Conservation (phyloP, 2,329 filamentous ascomycete genomes). For the Sporothrix brasiliensis region DNA sequence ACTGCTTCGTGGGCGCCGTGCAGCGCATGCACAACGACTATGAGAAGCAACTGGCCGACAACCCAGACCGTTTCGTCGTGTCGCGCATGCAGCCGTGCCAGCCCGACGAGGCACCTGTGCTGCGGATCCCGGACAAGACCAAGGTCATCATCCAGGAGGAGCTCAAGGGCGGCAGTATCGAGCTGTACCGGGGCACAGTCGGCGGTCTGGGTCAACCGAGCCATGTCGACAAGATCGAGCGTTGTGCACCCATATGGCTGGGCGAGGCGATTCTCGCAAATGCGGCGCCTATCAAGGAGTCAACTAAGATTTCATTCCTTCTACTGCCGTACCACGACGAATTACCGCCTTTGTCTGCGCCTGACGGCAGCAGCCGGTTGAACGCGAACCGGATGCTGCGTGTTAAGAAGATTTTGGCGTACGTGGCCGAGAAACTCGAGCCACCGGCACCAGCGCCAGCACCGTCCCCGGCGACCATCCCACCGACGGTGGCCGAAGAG, state of each 20-base stretch:
- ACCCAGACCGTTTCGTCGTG: conserved; percentile 58
- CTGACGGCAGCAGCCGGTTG: conserved; percentile 83
- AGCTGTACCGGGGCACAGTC: conserved; percentile 89
- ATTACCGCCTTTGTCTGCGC: conserved; percentile 71
- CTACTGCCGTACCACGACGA: conserved; percentile 77
- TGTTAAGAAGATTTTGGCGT: conserved; percentile 89
- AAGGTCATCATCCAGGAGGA: conserved; percentile 72
- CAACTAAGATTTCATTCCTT: conserved; percentile 93
- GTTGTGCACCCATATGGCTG: conserved; percentile 86
- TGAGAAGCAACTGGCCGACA: conserved; percentile 65
- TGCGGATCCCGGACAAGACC: conserved; percentile 68
- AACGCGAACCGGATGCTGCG: conserved; percentile 97
- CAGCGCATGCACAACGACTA: conserved; percentile 75
- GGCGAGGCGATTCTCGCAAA: conserved; percentile 86
- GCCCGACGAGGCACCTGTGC: conserved; percentile 72
- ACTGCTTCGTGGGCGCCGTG: conserved; percentile 72
- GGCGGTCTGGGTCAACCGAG: conserved; percentile 64
- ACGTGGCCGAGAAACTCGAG: conserved; percentile 91
- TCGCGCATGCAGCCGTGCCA: conserved; percentile 69
- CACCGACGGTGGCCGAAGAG: background rate
- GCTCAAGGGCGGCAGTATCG: conserved; percentile 69
- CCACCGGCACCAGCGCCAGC: background rate
- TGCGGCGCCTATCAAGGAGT: conserved; percentile 80
- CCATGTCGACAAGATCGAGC: conserved; percentile 82
- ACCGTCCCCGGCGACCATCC: background rate